These are phyloP conservation scores for Royoungia palumana DNA, from an alignment of 768 basidiomycete genomes.

Conservation along the genomic window DNA sequence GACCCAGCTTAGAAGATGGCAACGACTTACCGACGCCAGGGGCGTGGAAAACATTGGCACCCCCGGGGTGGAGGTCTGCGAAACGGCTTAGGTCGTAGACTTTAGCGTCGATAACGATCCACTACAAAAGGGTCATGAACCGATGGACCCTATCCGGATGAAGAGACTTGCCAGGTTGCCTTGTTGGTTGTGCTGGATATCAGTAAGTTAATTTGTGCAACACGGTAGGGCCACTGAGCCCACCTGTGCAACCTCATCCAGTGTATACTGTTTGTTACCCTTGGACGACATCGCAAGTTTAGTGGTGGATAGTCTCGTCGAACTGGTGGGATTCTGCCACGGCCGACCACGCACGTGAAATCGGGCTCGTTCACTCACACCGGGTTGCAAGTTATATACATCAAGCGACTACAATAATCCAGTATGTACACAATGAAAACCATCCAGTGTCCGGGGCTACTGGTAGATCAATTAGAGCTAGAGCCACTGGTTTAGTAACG, in stretches of 20 bases:
- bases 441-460: too few relatives aligned
- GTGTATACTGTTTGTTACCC: conserved; percentile 36
- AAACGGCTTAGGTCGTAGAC: conserved; percentile 84
- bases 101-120: conserved; percentile 78
- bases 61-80: conserved; percentile 80
- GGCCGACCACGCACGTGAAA: too few relatives aligned
- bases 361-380: too few relatives aligned
- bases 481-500: background rate
- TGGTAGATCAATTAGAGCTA: conserved; percentile 24
- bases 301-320: too few relatives aligned
- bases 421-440: too few relatives aligned
- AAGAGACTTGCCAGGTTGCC: conserved; percentile 64
- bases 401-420: too few relatives aligned
- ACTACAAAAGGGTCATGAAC: conserved; percentile 39
- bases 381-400: too few relatives aligned
- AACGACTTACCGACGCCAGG: conserved; percentile 55
- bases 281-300: conserved; percentile 17
- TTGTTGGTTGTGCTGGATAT: conserved; percentile 75
- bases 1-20: background rate
- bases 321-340: too few relatives aligned
- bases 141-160: background rate
- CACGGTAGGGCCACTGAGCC: conserved; percentile 8
- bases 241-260: conserved; percentile 70
- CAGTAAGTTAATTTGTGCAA: background rate
- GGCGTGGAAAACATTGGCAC: conserved; percentile 68